These are phyloP conservation scores for Trichophyton simii DNA, from an alignment of 2,329 filamentous ascomycete genomes.

Conservation along the genomic window DNA sequence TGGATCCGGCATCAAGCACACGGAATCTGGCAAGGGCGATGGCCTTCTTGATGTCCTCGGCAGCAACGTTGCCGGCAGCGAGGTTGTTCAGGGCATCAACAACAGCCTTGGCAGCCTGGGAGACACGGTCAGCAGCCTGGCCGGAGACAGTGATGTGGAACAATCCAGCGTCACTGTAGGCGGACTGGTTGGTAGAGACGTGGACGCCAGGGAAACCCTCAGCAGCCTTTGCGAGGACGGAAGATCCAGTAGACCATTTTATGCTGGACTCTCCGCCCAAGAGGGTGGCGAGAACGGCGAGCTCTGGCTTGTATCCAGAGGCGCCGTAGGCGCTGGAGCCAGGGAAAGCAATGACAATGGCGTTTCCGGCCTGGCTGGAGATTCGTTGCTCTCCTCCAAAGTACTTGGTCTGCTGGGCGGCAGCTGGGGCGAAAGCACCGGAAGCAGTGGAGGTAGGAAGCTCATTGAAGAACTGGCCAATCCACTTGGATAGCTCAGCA, in stretches of 20 bases:
- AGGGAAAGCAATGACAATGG: slow-evolving; percentile 82
- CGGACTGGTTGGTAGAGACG: slow-evolving; percentile 61
- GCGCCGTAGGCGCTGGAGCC: slow-evolving; percentile 63
- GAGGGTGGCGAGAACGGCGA: slow-evolving; percentile 72
- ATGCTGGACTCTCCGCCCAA: slow-evolving; percentile 82
- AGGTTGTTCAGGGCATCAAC: slow-evolving; percentile 74
- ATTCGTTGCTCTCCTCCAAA: slow-evolving; percentile 89
- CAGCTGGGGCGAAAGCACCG: slow-evolving; percentile 40
- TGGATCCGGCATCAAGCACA: slow-evolving; percentile 69
- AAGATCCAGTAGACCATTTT: slow-evolving; percentile 94
- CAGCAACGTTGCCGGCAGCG: slow-evolving; percentile 59
- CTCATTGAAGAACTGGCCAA: slow-evolving; percentile 78
- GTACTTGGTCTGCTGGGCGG: slow-evolving; percentile 62
- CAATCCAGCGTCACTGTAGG: slow-evolving; percentile 91
- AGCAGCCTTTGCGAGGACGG: slow-evolving; percentile 69
- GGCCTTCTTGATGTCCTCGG: slow-evolving; percentile 85
- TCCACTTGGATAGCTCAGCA: slow-evolving; percentile 71
- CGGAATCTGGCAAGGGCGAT: slow-evolving; percentile 88
- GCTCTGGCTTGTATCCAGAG: slow-evolving; percentile 74
- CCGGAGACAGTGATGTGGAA: slow-evolving; percentile 73
- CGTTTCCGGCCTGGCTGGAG: slow-evolving; percentile 62
- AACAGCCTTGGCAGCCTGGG: slow-evolving; percentile 59
- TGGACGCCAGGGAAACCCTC: slow-evolving; percentile 53
- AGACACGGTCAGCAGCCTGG: slow-evolving; percentile 53
- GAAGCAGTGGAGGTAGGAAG: slow-evolving; percentile 43